A percentile compares a stretch with the other conserved stretches of the same genome.
Evolutionary conservation across 108 stramenopile species (phyloP).

Genomic region (Pseudonitzschia multistriata): DNA sequence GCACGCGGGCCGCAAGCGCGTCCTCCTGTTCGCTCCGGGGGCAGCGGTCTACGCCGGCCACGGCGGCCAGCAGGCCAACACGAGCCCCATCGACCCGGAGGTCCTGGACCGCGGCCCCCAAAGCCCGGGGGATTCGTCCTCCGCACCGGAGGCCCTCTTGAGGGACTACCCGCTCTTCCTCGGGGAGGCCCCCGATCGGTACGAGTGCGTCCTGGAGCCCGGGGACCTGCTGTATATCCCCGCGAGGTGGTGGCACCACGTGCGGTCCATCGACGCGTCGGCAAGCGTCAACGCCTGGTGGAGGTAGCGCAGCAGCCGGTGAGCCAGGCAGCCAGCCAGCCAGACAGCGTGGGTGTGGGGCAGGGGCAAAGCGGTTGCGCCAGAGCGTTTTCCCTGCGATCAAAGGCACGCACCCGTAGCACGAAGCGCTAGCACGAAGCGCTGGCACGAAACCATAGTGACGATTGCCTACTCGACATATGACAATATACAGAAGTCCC

Average conservation of each 20-base stretch:
- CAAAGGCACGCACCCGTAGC: too few species aligned
- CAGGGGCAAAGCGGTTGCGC: too few species aligned
- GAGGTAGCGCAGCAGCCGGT: too few species aligned
- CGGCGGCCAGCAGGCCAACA: constrained; percentile 74
- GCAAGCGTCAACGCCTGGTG: constrained; percentile 80
- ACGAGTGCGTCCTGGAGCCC: constrained; percentile 49
- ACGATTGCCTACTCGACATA: too few species aligned
- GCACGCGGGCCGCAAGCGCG: constrained; percentile 62
- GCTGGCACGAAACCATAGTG: too few species aligned
- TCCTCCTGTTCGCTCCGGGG: constrained; percentile 48
- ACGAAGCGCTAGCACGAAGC: too few species aligned
- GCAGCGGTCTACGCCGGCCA: constrained; percentile 13
- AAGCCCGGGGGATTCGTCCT: too few species aligned
- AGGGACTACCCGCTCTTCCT: constrained; percentile 35
- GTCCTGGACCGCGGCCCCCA: too few species aligned
- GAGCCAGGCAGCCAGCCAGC: too few species aligned
- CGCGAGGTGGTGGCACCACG: constrained; percentile 77
- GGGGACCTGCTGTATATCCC: constrained; percentile 78
- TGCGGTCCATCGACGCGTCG: constrained; percentile 54
- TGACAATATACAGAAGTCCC: too few species aligned
- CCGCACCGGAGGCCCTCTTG: constrained; percentile 18
- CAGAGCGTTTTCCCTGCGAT: too few species aligned
- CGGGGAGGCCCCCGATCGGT: constrained; percentile 30
- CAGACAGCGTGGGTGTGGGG: too few species aligned
- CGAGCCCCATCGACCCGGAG: constrained; percentile 62